Conservation (phyloP, 2,329 filamentous ascomycete genomes). For the Dendrostoma leiphaemia region DNA sequence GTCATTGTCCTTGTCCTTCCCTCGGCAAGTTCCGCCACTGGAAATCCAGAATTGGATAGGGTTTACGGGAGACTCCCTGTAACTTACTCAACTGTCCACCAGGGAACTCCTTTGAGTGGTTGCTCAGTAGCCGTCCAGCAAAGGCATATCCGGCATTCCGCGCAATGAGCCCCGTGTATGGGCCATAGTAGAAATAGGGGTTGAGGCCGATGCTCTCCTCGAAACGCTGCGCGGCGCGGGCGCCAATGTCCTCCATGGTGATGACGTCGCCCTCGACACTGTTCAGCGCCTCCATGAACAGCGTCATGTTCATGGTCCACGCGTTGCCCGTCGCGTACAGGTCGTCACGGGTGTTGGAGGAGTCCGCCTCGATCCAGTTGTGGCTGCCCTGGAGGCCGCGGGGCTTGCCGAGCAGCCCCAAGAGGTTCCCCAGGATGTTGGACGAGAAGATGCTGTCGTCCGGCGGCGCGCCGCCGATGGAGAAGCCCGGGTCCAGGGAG, state of each 20-base stretch:
- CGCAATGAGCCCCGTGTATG: slow-evolving; percentile 47
- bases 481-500: too few species aligned
- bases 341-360: slow-evolving; percentile 25
- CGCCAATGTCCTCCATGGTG: slow-evolving; percentile 30
- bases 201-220: slow-evolving; percentile 47
- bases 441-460: not conserved
- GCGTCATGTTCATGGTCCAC: slow-evolving; percentile 18
- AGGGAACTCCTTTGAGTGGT: slow-evolving; percentile 36
- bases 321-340: slow-evolving; percentile 25
- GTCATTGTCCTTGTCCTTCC: too few species aligned
- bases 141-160: slow-evolving; percentile 48
- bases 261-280: too few species aligned
- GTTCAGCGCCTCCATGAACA: slow-evolving; percentile 25
- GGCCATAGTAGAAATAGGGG: slow-evolving; percentile 53
- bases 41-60: too few species aligned
- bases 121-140: slow-evolving; percentile 38
- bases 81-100: too few species aligned
- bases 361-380: slow-evolving; percentile 26
- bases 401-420: slow-evolving; percentile 22
- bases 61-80: too few species aligned
- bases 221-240: slow-evolving; percentile 43
- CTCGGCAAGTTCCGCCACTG: too few species aligned
- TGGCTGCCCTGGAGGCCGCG: slow-evolving; percentile 25
- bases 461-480: slow-evolving; percentile 33
- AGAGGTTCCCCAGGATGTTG: slow-evolving; percentile 8